phyloP scores from a whole-genome alignment of 225 moss, liverwort and hornwort genomes.

The Marchantia polymorpha region DNA sequence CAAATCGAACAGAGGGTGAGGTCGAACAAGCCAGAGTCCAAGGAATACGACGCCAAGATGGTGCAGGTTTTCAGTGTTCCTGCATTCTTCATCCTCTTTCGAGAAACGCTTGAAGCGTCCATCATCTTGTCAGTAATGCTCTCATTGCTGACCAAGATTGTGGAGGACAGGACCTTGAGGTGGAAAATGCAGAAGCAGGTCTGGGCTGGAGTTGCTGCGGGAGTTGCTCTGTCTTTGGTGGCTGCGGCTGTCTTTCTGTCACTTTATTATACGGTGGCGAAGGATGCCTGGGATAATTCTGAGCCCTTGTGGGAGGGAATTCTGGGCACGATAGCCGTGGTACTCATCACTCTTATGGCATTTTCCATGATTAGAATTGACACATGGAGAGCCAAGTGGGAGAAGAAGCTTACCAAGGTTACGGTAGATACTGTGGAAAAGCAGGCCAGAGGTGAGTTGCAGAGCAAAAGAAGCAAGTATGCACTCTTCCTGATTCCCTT shows the following conservation, averaged over 20 bases:
- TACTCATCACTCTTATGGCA: constrained; percentile 65
- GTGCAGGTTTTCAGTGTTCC: constrained; percentile 55
- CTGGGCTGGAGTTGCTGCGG: constrained; percentile 47
- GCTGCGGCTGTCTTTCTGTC: constrained; percentile 52
- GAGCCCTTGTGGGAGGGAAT: constrained; percentile 65
- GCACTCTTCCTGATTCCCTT: constrained; percentile 55
- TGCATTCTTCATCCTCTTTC: constrained; percentile 63
- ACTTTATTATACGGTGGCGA: constrained; percentile 66
- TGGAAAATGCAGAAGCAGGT: constrained; percentile 58
- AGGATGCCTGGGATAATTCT: constrained; percentile 55
- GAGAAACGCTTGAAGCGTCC: constrained; percentile 68
- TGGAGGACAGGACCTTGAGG: constrained; percentile 25
- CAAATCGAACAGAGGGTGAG: too few species aligned
- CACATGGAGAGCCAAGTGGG: constrained; percentile 67
- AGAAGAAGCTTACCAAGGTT: constrained; percentile 65
- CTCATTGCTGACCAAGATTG: constrained; percentile 52
- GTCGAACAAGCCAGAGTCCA: too few species aligned
- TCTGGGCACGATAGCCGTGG: constrained; percentile 45
- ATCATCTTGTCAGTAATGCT: constrained; percentile 68
- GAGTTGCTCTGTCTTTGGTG: constrained; percentile 35
- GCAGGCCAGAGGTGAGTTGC: constrained; percentile 22
- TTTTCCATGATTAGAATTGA: constrained; percentile 67
- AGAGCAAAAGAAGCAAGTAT: constrained; percentile 44
- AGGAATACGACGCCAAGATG: neutral
- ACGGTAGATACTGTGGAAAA: constrained; percentile 28